Percentiles rank a stretch among this genome's conserved stretches.
Evolutionary conservation across 768 basidiomycete species (phyloP).

Genomic region (Lentinula raphanica): DNA sequence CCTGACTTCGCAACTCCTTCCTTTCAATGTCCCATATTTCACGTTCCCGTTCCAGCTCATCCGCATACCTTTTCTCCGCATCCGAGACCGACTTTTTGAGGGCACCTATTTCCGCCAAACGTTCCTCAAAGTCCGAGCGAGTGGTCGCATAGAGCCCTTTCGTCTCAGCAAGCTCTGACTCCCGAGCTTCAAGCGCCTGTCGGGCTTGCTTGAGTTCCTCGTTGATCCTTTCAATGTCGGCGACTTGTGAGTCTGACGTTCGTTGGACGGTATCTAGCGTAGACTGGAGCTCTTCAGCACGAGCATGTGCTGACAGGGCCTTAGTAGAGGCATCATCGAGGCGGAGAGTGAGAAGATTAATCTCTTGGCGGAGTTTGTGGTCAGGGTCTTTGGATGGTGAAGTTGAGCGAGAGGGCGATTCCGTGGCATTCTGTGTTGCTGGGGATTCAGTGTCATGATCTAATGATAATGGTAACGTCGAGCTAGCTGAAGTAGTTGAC

Average conservation of each 20-base stretch:
- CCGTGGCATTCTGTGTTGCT: neutral
- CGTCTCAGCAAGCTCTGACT: conserved; percentile 21
- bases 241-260: neutral
- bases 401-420: neutral
- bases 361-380: neutral
- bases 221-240: neutral
- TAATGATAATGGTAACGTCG: neutral
- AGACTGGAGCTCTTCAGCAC: conserved; percentile 1
- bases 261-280: neutral
- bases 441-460: neutral
- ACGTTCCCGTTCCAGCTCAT: conserved; percentile 30
- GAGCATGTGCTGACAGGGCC: neutral
- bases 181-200: neutral
- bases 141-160: conserved; percentile 12
- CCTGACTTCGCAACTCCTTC: conserved; percentile 61
- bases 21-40: conserved; percentile 44
- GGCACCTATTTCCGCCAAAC: conserved; percentile 55
- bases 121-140: conserved; percentile 39
- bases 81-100: conserved; percentile 44
- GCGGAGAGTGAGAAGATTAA: neutral
- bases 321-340: conserved; percentile 2
- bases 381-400: conserved; percentile 1
- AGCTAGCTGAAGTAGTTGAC: neutral
- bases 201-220: neutral
- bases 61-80: conserved; percentile 40